These are phyloP conservation scores for Simplicillium aogashimaense DNA, from an alignment of 2,329 filamentous ascomycete species.

Conservation along the genomic window DNA sequence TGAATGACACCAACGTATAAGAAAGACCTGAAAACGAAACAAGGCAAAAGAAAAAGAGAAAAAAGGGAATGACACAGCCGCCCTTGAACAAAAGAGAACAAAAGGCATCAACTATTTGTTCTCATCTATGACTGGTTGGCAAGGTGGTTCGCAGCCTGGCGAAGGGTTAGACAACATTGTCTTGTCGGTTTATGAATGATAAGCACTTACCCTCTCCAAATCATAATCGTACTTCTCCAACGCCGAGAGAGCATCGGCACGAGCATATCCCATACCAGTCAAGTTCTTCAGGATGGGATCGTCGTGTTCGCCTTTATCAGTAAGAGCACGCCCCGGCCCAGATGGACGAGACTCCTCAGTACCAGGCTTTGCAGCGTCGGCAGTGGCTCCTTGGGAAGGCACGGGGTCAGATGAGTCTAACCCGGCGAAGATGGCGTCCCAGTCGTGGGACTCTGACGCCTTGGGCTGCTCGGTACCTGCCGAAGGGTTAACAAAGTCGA, in stretches of 20 bases:
- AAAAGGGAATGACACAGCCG: not conserved
- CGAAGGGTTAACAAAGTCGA: constrained; percentile 42
- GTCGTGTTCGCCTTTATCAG: constrained; percentile 69
- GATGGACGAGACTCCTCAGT: constrained; percentile 15
- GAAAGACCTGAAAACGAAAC: not conserved
- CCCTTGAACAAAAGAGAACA: not conserved
- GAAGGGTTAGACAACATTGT: constrained; percentile 3
- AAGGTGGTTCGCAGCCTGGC: constrained; percentile 43
- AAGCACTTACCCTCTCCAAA: constrained; percentile 69
- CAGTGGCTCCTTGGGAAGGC: constrained; percentile 17
- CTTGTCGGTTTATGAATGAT: constrained; percentile 1
- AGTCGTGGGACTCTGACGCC: constrained; percentile 58
- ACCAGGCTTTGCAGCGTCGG: constrained; percentile 1
- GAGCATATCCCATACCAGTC: constrained; percentile 79
- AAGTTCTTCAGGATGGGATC: constrained; percentile 86
- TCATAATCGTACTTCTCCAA: constrained; percentile 96
- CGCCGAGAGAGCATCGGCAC: constrained; percentile 64
- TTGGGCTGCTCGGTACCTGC: constrained; percentile 21
- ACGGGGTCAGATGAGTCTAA: constrained; percentile 47
- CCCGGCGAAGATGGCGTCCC: constrained; percentile 88
- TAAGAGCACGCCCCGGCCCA: constrained; percentile 53
- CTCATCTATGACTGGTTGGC: constrained; percentile 38
- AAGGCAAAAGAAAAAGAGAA: not conserved
- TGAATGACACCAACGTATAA: constrained; percentile 2
- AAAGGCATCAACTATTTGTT: not conserved